These are phyloP conservation scores for Melianthus villosus DNA, from an alignment of 441 rosid genomes.

Conservation along the genomic window DNA sequence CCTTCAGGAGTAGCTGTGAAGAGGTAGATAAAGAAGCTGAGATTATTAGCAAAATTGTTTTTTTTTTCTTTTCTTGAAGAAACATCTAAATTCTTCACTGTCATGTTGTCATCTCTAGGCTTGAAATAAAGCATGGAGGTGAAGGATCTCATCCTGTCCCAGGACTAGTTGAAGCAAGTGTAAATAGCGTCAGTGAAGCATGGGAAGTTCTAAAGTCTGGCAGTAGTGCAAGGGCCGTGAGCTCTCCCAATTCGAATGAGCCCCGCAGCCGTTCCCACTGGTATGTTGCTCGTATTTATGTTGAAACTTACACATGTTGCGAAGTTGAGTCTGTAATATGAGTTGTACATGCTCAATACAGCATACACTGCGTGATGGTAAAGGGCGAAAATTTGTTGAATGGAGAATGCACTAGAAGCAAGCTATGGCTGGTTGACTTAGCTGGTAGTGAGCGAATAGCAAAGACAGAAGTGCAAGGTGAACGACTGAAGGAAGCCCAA, in stretches of 20 bases:
- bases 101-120: conserved; percentile 23
- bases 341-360: conserved; percentile 13
- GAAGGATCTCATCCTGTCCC: conserved; percentile 82
- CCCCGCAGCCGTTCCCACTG: conserved; percentile 96
- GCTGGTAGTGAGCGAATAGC: conserved; percentile 96
- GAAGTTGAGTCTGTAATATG: background rate
- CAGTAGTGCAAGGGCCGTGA: conserved; percentile 73
- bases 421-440: conserved; percentile 83
- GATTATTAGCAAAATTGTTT: too few relatives aligned
- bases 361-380: conserved; percentile 84
- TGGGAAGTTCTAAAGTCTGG: conserved; percentile 88
- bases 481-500: conserved; percentile 85
- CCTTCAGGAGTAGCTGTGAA: conserved; percentile 36
- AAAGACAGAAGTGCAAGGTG: conserved; percentile 84
- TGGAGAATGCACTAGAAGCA: conserved; percentile 81
- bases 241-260: conserved; percentile 78
- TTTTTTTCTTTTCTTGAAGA: too few relatives aligned
- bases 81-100: conserved; percentile 1
- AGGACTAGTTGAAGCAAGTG: conserved; percentile 73
- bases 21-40: conserved; percentile 42
- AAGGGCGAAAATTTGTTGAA: conserved; percentile 68
- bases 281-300: conserved; percentile 17
- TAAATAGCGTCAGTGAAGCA: conserved; percentile 55
- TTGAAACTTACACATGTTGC: background rate
- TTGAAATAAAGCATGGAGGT: conserved; percentile 60